phyloP scores from a whole-genome alignment of 495 filamentous ascomycete species.

The Barbatosphaeria neglecta region DNA sequence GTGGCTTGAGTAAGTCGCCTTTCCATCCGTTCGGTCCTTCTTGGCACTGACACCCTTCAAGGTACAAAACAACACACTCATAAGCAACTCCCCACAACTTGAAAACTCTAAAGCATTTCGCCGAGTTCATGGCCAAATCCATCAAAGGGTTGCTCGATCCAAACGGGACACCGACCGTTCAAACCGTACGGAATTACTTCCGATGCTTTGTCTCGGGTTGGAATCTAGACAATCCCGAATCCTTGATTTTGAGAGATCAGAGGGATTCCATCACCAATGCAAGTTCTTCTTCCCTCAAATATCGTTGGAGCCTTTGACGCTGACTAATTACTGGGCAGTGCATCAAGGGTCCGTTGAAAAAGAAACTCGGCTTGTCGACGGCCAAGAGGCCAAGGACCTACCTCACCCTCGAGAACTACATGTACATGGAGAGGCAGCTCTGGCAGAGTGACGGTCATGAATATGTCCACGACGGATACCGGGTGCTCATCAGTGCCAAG shows the following conservation, averaged over 20 bases:
- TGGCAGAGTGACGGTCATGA: not conserved
- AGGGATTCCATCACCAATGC: constrained; percentile 4
- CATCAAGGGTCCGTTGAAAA: too few species aligned
- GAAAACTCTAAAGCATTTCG: constrained; percentile 8
- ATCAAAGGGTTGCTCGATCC: constrained; percentile 4
- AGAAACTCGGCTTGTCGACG: too few species aligned
- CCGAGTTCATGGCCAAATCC: constrained; percentile 5
- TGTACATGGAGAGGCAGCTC: constrained; percentile 1
- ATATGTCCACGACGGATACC: constrained; percentile 3
- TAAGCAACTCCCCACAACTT: constrained; percentile 4
- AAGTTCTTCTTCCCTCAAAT: not conserved
- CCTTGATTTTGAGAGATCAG: constrained; percentile 1
- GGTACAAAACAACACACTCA: constrained; percentile 1
- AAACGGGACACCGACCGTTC: constrained; percentile 5
- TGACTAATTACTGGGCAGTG: not conserved
- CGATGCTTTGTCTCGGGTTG: constrained; percentile 7
- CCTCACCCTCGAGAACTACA: not conserved
- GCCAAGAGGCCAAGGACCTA: too few species aligned
- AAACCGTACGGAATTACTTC: constrained; percentile 5
- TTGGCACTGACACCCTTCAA: not conserved
- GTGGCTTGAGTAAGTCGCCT: constrained; percentile 6
- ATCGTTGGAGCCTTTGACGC: not conserved
- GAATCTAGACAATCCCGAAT: constrained; percentile 4
- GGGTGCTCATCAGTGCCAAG: constrained; percentile 2
- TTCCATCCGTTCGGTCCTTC: not conserved